Evolutionary conservation across 1,139 yeast species (phyloP).

Genomic region (Schizosaccharomyces versatilis): DNA sequence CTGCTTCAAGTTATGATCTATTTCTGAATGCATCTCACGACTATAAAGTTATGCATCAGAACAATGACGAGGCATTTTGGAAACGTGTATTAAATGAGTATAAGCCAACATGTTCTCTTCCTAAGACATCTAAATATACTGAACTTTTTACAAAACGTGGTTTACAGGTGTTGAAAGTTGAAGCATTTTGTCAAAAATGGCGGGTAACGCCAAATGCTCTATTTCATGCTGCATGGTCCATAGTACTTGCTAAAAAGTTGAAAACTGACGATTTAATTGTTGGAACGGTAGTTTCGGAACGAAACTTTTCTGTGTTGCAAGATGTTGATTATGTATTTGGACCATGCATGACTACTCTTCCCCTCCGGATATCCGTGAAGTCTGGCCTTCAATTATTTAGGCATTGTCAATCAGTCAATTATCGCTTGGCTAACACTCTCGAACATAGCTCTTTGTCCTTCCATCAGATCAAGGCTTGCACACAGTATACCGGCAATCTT

Average conservation of each 20-base stretch:
- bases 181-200: neutral
- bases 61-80: constrained; percentile 8
- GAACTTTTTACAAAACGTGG: neutral
- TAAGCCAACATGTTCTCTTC: neutral
- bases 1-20: constrained; percentile 6
- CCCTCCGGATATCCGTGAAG: constrained; percentile 3
- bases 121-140: neutral
- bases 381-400: neutral
- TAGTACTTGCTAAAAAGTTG: constrained; percentile 4
- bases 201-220: constrained; percentile 10
- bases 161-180: neutral
- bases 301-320: constrained; percentile 6
- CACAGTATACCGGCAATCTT: neutral
- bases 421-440: constrained; percentile 5
- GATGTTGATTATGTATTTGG: constrained; percentile 10
- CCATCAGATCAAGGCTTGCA: constrained; percentile 1
- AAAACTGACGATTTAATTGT: constrained; percentile 7
- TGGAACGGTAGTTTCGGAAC: constrained; percentile 12
- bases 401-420: neutral
- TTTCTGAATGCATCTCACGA: constrained; percentile 1
- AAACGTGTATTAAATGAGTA: constrained; percentile 4
- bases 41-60: neutral
- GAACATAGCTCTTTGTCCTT: constrained; percentile 4
- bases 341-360: constrained; percentile 12
- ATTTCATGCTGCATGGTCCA: constrained; percentile 12